These are phyloP conservation scores for Teratosphaeria viscida DNA, from an alignment of 2,329 filamentous ascomycete species.

Conservation along the genomic window DNA sequence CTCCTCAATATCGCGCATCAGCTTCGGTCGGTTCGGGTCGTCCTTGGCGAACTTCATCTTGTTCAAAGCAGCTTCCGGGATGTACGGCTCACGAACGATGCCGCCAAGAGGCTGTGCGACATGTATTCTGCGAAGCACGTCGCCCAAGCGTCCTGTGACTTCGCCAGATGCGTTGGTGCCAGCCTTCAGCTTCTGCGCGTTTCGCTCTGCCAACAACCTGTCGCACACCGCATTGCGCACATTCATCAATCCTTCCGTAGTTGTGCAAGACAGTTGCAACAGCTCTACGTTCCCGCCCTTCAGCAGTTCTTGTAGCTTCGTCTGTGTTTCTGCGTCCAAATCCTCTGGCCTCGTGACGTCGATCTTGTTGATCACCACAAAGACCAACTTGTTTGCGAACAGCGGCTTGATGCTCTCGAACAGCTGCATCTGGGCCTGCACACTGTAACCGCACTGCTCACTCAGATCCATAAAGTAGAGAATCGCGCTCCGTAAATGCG, in stretches of 20 bases:
- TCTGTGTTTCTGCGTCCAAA: slow-evolving; percentile 66
- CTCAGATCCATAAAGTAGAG: slow-evolving; percentile 98
- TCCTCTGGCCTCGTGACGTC: slow-evolving; percentile 84
- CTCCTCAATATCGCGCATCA: slow-evolving; percentile 80
- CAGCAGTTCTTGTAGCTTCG: slow-evolving; percentile 66
- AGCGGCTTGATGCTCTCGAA: slow-evolving; percentile 96
- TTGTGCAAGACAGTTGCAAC: slow-evolving; percentile 88
- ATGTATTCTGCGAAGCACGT: slow-evolving; percentile 89
- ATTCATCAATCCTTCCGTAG: slow-evolving; percentile 82
- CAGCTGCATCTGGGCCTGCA: slow-evolving; percentile 82
- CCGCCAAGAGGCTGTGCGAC: slow-evolving; percentile 89
- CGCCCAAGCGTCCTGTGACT: slow-evolving; percentile 68
- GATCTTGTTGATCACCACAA: slow-evolving; percentile 97
- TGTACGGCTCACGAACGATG: slow-evolving; percentile 66
- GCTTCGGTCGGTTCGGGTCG: slow-evolving; percentile 70
- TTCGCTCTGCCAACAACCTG: slow-evolving; percentile 80
- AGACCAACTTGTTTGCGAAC: slow-evolving; percentile 95
- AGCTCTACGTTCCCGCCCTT: slow-evolving; percentile 87
- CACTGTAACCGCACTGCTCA: slow-evolving; percentile 91
- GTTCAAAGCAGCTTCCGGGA: slow-evolving; percentile 72
- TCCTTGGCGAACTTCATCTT: slow-evolving; percentile 82
- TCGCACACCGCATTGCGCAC: slow-evolving; percentile 95
- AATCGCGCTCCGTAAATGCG: slow-evolving; percentile 87
- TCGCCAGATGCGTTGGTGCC: slow-evolving; percentile 71
- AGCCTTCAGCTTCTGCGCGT: slow-evolving; percentile 87